phyloP scores from a whole-genome alignment of 768 basidiomycete genomes.

The Tubosaeta sp. region DNA sequence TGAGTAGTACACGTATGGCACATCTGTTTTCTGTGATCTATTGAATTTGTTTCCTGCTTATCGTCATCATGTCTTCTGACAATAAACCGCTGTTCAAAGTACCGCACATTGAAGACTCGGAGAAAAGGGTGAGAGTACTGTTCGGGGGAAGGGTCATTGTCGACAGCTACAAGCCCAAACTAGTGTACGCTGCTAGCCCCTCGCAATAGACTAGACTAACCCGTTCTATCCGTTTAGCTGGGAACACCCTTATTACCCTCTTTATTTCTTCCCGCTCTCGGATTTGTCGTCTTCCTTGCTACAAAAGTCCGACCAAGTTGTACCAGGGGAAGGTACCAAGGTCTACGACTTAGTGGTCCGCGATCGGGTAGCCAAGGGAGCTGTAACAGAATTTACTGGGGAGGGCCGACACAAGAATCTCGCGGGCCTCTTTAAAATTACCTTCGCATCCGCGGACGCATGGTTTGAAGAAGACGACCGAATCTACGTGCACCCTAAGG shows the following conservation, averaged over 20 bases:
- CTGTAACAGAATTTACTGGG: slow-evolving; percentile 33
- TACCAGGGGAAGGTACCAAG: slow-evolving; percentile 29
- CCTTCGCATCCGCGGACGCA: slow-evolving; percentile 48
- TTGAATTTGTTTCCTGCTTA: no score
- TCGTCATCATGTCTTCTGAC: slow-evolving; percentile 11
- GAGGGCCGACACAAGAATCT: slow-evolving; percentile 34
- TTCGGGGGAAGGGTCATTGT: slow-evolving; percentile 49
- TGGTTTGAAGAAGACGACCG: slow-evolving; percentile 73
- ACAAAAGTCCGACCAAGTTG: slow-evolving; percentile 24
- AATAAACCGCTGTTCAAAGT: slow-evolving; percentile 34
- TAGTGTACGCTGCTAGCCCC: slow-evolving; percentile 44
- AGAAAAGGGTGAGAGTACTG: slow-evolving; percentile 51
- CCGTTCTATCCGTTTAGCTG: slow-evolving; percentile 39
- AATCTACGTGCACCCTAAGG: slow-evolving; percentile 58
- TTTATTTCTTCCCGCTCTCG: slow-evolving; percentile 47
- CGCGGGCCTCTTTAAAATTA: slow-evolving; percentile 45
- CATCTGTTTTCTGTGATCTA: slow-evolving; percentile 11
- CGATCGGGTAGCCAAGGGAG: slow-evolving; percentile 34
- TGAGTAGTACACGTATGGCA: slow-evolving; percentile 7
- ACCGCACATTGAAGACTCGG: slow-evolving; percentile 44
- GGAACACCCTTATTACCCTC: slow-evolving; percentile 51
- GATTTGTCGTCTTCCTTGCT: slow-evolving; percentile 46
- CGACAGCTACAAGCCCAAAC: slow-evolving; percentile 52
- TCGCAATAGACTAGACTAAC: neutral
- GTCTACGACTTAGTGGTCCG: slow-evolving; percentile 47